Evolutionary conservation across 306 rosid species (phyloP).

Genomic region (Calophaca sinica): DNA sequence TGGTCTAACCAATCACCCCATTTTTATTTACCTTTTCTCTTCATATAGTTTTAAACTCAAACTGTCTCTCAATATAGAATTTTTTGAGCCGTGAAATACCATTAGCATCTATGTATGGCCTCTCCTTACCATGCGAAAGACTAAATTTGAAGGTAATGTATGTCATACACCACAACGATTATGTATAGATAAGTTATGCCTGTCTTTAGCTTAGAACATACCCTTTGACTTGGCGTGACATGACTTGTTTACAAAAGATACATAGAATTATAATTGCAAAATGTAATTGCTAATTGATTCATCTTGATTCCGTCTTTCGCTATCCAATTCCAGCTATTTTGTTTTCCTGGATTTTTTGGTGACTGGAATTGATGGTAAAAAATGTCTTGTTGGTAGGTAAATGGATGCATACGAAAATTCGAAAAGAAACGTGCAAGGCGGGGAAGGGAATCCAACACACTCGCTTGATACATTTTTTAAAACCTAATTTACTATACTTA

Average conservation of each 20-base stretch:
- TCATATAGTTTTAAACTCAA: constrained; percentile 14
- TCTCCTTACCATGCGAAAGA: constrained; percentile 4
- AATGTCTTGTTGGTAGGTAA: background rate
- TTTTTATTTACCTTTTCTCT: constrained; percentile 4
- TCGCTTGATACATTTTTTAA: too few relatives aligned
- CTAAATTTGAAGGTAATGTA: constrained; percentile 9
- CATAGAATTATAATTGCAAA: background rate
- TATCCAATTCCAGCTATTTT: background rate
- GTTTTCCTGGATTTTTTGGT: background rate
- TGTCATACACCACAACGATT: background rate
- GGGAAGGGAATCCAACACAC: too few relatives aligned
- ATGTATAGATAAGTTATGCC: constrained; percentile 28
- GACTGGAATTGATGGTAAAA: background rate
- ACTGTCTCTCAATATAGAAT: constrained; percentile 13
- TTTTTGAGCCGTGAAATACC: constrained; percentile 35
- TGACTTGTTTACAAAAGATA: constrained; percentile 35
- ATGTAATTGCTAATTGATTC: constrained; percentile 21
- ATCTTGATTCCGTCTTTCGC: background rate
- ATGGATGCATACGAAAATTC: background rate
- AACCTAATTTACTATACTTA: too few relatives aligned
- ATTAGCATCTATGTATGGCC: constrained; percentile 8
- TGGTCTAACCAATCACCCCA: constrained; percentile 19
- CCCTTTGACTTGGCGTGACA: constrained; percentile 16
- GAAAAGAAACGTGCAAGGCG: too few relatives aligned
- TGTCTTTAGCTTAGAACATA: constrained; percentile 44